Evolutionary conservation across 352 stramenopile genomes (phyloP).

Genomic region (Pseudoperonospora humuli): DNA sequence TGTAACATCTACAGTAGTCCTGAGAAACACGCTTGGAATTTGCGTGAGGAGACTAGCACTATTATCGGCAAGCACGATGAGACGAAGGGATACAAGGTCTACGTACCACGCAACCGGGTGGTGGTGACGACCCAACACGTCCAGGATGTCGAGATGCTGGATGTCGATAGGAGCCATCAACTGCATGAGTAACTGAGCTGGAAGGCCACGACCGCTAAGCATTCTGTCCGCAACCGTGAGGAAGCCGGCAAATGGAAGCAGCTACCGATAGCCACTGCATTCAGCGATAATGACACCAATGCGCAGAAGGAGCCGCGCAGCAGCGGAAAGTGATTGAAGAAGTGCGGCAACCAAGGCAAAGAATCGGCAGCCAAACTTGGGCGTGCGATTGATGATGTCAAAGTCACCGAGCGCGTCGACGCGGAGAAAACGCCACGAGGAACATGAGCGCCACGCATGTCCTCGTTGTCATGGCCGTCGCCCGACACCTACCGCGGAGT

Average conservation of each 20-base stretch:
- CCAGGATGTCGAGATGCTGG: neutral
- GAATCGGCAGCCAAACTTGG: neutral
- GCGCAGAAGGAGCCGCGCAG: neutral
- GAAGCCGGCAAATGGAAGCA: neutral
- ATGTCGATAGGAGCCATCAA: neutral
- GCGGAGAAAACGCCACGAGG: neutral
- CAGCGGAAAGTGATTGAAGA: neutral
- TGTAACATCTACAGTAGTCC: neutral
- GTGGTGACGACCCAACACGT: neutral
- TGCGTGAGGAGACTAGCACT: neutral
- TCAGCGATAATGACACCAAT: neutral
- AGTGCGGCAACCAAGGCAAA: neutral
- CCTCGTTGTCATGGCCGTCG: neutral
- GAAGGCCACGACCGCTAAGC: neutral
- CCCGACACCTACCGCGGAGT: neutral
- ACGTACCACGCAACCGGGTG: neutral
- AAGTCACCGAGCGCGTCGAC: neutral
- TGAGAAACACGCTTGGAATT: neutral
- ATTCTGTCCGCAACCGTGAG: neutral
- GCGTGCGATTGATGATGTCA: neutral
- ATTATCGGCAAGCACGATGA: neutral
- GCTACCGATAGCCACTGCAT: neutral
- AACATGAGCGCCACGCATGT: neutral
- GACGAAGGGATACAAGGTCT: conserved; percentile 1
- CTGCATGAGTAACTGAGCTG: neutral